phyloP scores from a whole-genome alignment of 2,329 filamentous ascomycete genomes.

The Davidsoniella australis region DNA sequence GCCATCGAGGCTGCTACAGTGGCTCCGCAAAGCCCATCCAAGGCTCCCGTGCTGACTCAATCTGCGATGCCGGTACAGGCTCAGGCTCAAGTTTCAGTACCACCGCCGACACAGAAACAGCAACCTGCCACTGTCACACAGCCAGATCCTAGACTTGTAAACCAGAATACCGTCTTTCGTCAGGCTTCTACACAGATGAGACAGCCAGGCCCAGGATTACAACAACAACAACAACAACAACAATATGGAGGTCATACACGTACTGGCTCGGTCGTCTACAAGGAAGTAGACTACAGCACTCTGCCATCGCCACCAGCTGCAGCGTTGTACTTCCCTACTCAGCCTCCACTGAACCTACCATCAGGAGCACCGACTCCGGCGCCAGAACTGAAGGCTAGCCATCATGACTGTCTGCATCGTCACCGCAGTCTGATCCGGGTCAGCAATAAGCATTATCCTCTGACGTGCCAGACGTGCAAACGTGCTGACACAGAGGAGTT shows the following conservation, averaged over 20 bases:
- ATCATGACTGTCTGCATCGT: constrained; percentile 29
- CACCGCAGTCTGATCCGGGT: constrained; percentile 32
- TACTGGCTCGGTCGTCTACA: constrained; percentile 19
- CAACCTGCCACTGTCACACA: no score
- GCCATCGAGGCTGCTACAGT: no score
- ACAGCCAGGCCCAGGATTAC: not conserved
- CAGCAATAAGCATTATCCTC: constrained; percentile 31
- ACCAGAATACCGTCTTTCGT: no score
- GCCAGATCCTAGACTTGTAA: no score
- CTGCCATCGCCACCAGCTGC: constrained; percentile 20
- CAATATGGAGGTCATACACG: not conserved
- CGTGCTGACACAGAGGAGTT: constrained; percentile 22
- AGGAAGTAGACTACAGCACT: constrained; percentile 22
- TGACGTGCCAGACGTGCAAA: constrained; percentile 35
- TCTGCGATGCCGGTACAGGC: not conserved
- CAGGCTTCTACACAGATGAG: constrained; percentile 10
- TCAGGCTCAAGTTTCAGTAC: not conserved
- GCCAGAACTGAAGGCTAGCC: constrained; percentile 26
- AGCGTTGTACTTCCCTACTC: constrained; percentile 23
- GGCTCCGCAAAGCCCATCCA: not conserved
- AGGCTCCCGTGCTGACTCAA: not conserved
- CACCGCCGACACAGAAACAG: no score
- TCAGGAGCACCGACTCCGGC: constrained; percentile 24
- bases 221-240: not conserved
- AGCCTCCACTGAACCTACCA: not conserved